A percentile compares a stretch with the other conserved stretches of the same genome.
These are phyloP conservation scores for Oehlia diaphana DNA, from an alignment of 192 early-diverging fungal genomes.

Conservation along the genomic window DNA sequence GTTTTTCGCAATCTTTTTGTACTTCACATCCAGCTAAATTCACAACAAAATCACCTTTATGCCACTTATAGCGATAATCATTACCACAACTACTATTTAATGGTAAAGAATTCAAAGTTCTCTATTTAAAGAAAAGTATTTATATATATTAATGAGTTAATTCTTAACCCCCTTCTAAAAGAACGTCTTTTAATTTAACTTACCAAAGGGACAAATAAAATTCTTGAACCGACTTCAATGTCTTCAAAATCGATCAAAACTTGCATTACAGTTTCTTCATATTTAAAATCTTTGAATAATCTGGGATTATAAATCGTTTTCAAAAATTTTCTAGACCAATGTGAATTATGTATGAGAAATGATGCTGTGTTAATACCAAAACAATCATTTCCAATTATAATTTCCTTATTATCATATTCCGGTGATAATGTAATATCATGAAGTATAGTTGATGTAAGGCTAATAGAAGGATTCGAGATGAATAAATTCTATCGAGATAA, in stretches of 20 bases:
- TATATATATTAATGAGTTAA: not conserved
- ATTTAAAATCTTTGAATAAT: not conserved
- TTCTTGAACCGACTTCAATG: not conserved
- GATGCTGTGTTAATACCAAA: slow-evolving; percentile 1
- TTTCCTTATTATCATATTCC: not conserved
- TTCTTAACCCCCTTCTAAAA: not conserved
- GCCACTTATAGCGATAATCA: not conserved
- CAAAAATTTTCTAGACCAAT: slow-evolving; percentile 5
- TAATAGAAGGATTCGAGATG: not conserved
- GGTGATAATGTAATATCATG: not conserved
- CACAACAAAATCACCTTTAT: slow-evolving; percentile 15
- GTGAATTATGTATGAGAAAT: slow-evolving; percentile 11
- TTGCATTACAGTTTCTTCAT: slow-evolving; percentile 1
- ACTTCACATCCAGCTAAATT: slow-evolving; percentile 8
- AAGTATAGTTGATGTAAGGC: not conserved
- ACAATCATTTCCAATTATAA: slow-evolving; percentile 7
- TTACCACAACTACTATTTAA: not conserved
- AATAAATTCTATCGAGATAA: not conserved
- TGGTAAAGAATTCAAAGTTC: slow-evolving; percentile 4
- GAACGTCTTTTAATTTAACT: not conserved
- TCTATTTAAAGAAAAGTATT: not conserved
- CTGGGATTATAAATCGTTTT: not conserved
- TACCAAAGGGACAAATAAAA: not conserved
- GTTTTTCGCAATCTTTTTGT: not conserved
- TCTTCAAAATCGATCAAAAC: slow-evolving; percentile 3